Percentiles rank a stretch among this genome's conserved stretches.
phyloP scores from a whole-genome alignment of 768 basidiomycete species.

The Tricholoma bakamatsutake region DNA sequence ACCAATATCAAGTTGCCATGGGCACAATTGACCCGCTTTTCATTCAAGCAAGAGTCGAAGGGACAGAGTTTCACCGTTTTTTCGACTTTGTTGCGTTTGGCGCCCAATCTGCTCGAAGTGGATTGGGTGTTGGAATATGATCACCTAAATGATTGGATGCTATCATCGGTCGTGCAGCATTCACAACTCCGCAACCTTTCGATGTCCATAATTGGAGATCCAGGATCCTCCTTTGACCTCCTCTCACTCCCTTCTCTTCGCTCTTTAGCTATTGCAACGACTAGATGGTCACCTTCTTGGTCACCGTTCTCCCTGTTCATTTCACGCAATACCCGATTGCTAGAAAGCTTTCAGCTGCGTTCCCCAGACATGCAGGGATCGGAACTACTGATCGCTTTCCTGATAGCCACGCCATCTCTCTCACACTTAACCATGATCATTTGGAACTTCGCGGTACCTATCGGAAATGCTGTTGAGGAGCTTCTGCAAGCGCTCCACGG shows the following conservation, averaged over 20 bases:
- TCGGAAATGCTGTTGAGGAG: too few relatives aligned
- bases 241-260: background rate
- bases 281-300: too few relatives aligned
- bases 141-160: too few relatives aligned
- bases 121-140: too few relatives aligned
- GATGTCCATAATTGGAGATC: background rate
- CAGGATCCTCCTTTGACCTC: background rate
- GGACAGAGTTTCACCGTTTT: background rate
- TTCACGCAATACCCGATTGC: background rate
- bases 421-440: background rate
- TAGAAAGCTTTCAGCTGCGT: background rate
- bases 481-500: background rate
- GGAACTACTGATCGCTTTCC: background rate
- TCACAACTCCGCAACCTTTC: background rate
- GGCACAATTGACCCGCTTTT: background rate
- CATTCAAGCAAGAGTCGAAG: background rate
- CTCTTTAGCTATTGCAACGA: background rate
- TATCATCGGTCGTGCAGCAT: background rate
- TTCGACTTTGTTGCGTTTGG: background rate
- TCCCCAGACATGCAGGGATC: background rate
- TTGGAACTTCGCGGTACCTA: background rate
- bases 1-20: background rate
- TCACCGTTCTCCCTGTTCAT: background rate
- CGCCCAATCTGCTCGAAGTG: background rate
- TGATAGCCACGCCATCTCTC: background rate